phyloP scores from a whole-genome alignment of 2,329 filamentous ascomycete species.

The Pseudogymnoascus sp. region DNA sequence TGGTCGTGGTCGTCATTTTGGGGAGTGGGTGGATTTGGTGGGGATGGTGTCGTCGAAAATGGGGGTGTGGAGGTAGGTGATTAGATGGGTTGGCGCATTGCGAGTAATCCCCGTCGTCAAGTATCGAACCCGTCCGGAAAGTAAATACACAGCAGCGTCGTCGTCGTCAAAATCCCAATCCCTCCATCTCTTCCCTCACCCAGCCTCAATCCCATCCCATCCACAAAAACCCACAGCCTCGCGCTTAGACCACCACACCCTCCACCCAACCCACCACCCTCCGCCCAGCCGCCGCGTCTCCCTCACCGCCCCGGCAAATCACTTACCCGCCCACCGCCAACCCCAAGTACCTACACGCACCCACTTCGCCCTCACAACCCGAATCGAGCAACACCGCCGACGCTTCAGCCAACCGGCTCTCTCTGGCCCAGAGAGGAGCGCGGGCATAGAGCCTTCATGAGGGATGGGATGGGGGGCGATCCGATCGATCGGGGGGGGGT shows the following conservation, averaged over 20 bases:
- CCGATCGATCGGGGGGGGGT: neutral
- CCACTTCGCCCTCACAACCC: neutral
- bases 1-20: conserved; percentile 18
- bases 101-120: neutral
- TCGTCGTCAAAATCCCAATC: neutral
- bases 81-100: neutral
- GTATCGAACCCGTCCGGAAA: neutral
- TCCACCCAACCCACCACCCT: neutral
- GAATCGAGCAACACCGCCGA: neutral
- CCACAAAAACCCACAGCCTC: neutral
- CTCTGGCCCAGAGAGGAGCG: neutral
- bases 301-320: neutral
- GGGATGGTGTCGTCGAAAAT: neutral
- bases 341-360: too few species aligned
- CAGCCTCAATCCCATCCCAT: too few species aligned
- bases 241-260: neutral
- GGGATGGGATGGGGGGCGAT: neutral
- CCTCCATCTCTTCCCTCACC: neutral
- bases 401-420: neutral
- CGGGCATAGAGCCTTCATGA: neutral
- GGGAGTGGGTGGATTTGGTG: neutral
- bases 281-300: neutral
- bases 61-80: too few species aligned
- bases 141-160: neutral
- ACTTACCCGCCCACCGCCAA: neutral